Conservation (phyloP, 2,329 filamentous ascomycete species). For the Cyphellophora europaea region DNA sequence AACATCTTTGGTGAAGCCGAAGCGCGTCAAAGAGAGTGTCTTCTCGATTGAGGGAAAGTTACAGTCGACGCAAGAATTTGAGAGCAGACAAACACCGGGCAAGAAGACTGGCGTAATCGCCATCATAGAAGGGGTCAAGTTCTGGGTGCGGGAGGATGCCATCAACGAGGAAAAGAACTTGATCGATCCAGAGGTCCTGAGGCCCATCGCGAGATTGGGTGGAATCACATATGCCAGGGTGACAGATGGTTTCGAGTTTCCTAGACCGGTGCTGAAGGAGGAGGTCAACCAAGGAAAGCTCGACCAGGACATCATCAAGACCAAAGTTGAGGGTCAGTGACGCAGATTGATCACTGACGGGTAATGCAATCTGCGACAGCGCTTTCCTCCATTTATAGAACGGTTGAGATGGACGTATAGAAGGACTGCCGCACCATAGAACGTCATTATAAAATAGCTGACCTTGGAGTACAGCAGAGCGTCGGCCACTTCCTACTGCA, state of each 20-base stretch:
- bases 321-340: background rate
- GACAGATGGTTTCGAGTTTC: slow-evolving; percentile 63
- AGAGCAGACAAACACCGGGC: slow-evolving; percentile 59
- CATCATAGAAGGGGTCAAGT: slow-evolving; percentile 72
- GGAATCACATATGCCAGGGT: slow-evolving; percentile 75
- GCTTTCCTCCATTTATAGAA: too few species aligned
- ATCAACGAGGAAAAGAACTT: slow-evolving; percentile 66
- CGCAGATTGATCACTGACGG: too few species aligned
- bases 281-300: background rate
- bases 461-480: too few species aligned
- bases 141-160: slow-evolving; percentile 86
- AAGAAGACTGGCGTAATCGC: slow-evolving; percentile 66
- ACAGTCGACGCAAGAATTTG: slow-evolving; percentile 65
- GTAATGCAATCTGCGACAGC: too few species aligned
- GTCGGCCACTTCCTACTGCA: too few species aligned
- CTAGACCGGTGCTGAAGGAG: slow-evolving; percentile 37
- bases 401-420: too few species aligned
- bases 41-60: slow-evolving; percentile 76
- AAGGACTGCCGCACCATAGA: too few species aligned
- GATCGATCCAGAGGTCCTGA: slow-evolving; percentile 66
- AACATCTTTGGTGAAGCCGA: slow-evolving; percentile 56
- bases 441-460: too few species aligned
- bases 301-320: background rate
- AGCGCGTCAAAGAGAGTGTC: slow-evolving; percentile 71
- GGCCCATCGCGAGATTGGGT: slow-evolving; percentile 64